phyloP scores from a whole-genome alignment of 1,284 basidiomycete species.

The Ustilago crameri region DNA sequence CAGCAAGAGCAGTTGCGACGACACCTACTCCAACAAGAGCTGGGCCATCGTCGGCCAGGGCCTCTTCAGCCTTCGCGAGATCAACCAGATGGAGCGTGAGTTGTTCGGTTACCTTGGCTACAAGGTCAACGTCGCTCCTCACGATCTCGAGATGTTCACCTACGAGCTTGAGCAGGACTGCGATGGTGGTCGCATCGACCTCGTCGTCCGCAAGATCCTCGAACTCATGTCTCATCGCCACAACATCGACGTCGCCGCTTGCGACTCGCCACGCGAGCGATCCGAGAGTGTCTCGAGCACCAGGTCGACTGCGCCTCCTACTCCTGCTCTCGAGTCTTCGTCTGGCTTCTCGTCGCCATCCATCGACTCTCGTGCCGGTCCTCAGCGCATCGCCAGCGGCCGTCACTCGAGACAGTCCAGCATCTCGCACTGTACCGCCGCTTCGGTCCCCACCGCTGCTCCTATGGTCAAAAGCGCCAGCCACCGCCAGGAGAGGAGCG shows the following conservation, averaged over 20 bases:
- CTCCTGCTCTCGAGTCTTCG: conserved; percentile 38
- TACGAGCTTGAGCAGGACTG: conserved; percentile 53
- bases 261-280: conserved; percentile 26
- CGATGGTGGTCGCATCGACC: conserved; percentile 37
- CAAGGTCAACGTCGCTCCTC: conserved; percentile 62
- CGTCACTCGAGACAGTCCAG: conserved; percentile 45
- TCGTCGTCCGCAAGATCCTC: conserved; percentile 37
- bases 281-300: conserved; percentile 36
- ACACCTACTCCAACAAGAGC: conserved; percentile 68
- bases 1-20: conserved; percentile 67
- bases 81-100: conserved; percentile 69
- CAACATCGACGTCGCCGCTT: conserved; percentile 21
- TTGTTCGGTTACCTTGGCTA: conserved; percentile 67
- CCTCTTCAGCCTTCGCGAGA: conserved; percentile 64
- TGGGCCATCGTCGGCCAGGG: conserved; percentile 68
- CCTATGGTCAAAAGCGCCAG: conserved; percentile 45
- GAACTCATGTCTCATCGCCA: conserved; percentile 31
- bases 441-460: conserved; percentile 33
- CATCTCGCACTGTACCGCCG: conserved; percentile 25
- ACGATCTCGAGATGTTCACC: conserved; percentile 60
- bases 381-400: conserved; percentile 29
- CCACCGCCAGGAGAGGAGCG: conserved; percentile 42
- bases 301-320: conserved; percentile 34
- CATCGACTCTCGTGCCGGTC: conserved; percentile 40
- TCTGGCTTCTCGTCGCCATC: conserved; percentile 39